phyloP scores from a whole-genome alignment of 139 green algal genomes.

The Dunaliella sp. region DNA sequence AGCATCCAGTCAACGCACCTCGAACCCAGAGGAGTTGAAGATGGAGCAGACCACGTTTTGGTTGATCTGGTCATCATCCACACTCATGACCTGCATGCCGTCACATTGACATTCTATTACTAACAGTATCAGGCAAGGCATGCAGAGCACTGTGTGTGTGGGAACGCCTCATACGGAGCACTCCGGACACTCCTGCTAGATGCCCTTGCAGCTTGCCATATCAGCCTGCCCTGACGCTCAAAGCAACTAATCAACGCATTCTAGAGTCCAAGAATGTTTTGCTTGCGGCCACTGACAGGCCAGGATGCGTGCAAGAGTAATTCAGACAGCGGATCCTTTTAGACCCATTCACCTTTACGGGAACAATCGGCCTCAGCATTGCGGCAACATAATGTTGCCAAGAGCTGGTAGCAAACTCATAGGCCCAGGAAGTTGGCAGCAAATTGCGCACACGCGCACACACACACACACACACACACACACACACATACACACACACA shows the following conservation, averaged over 20 bases:
- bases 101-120: too few species aligned
- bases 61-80: constrained; percentile 52
- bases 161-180: neutral
- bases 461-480: neutral
- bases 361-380: too few species aligned
- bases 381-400: too few species aligned
- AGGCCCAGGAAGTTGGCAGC: too few species aligned
- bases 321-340: too few species aligned
- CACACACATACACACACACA: neutral
- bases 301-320: too few species aligned
- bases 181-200: neutral
- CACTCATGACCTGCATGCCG: constrained; percentile 41
- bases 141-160: neutral
- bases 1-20: too few species aligned
- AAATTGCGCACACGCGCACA: neutral
- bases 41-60: constrained; percentile 44
- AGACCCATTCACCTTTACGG: too few species aligned
- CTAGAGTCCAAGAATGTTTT: too few species aligned
- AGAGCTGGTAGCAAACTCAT: too few species aligned
- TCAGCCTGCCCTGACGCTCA: neutral
- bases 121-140: neutral
- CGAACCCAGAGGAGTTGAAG: constrained; percentile 39
- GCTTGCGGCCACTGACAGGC: too few species aligned
- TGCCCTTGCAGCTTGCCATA: too few species aligned
- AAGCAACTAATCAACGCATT: neutral